Conservation (phyloP, 1,284 basidiomycete genomes). For the Rhizoctonia solani region DNA sequence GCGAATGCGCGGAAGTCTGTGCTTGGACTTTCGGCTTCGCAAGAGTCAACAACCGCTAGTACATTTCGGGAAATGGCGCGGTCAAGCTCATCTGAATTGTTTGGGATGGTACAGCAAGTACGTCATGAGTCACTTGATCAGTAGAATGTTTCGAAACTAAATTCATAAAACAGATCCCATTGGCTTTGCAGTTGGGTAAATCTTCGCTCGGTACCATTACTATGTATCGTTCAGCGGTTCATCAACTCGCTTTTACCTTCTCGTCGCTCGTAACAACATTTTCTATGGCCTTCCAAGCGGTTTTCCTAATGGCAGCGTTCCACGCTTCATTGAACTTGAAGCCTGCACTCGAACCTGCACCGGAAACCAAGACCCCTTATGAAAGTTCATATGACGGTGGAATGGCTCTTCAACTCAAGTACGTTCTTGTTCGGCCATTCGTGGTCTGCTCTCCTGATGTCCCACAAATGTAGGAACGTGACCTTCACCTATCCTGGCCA, state of each 20-base stretch:
- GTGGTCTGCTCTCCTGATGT: constrained; percentile 37
- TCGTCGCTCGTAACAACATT: constrained; percentile 62
- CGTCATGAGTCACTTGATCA: constrained; percentile 9
- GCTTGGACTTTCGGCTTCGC: constrained; percentile 24
- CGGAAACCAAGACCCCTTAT: constrained; percentile 56
- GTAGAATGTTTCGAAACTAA: background rate
- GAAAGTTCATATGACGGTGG: constrained; percentile 20
- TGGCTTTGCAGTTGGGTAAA: constrained; percentile 71
- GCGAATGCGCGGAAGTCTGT: constrained; percentile 43
- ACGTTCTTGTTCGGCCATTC: constrained; percentile 29
- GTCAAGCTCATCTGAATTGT: constrained; percentile 37
- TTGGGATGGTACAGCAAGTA: constrained; percentile 35
- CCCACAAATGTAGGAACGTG: constrained; percentile 55
- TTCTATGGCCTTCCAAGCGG: constrained; percentile 72
- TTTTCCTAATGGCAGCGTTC: constrained; percentile 83
- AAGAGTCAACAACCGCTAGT: constrained; percentile 28
- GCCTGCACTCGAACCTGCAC: constrained; percentile 63
- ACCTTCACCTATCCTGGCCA: constrained; percentile 77
- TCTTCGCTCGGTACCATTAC: constrained; percentile 74
- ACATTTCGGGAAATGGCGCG: constrained; percentile 35
- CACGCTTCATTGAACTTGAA: constrained; percentile 70
- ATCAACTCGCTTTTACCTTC: constrained; percentile 65
- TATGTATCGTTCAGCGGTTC: constrained; percentile 74
- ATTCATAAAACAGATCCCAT: constrained; percentile 58
- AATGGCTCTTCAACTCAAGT: constrained; percentile 70